These are phyloP conservation scores for Cucurbita moschata DNA, from an alignment of 306 rosid genomes.

Conservation along the genomic window DNA sequence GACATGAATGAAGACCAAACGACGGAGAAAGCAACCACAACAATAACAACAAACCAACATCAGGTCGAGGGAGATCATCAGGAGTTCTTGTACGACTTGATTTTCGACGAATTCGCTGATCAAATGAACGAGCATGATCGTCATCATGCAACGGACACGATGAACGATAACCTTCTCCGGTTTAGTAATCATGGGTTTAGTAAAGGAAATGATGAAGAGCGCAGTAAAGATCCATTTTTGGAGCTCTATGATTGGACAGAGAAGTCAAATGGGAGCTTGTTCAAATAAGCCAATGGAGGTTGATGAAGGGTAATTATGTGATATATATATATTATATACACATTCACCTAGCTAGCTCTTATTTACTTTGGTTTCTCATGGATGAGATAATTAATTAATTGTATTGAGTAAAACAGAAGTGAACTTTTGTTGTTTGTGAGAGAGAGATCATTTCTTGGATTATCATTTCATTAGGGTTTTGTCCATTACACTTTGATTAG, in stretches of 20 bases:
- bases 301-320: not conserved
- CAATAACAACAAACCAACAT: conserved; percentile 19
- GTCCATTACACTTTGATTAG: not conserved
- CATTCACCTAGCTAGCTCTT: not conserved
- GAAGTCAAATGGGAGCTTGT: not conserved
- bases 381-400: not conserved
- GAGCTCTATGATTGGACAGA: conserved; percentile 6
- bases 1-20: not conserved
- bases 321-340: not conserved
- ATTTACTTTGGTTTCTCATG: not conserved
- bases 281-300: not conserved
- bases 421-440: not conserved
- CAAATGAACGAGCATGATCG: conserved; percentile 32
- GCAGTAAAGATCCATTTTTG: conserved; percentile 38
- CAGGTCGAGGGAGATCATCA: conserved; percentile 37
- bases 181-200: conserved; percentile 35
- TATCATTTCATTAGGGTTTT: not conserved
- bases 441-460: not conserved
- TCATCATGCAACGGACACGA: not conserved
- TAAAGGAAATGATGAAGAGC: conserved; percentile 20
- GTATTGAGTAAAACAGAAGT: not conserved
- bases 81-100: conserved; percentile 33
- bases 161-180: conserved; percentile 11
- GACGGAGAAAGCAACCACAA: not conserved
- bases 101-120: conserved; percentile 64